phyloP scores from a whole-genome alignment of 2,329 filamentous ascomycete species.

The Gremmenia infestans region DNA sequence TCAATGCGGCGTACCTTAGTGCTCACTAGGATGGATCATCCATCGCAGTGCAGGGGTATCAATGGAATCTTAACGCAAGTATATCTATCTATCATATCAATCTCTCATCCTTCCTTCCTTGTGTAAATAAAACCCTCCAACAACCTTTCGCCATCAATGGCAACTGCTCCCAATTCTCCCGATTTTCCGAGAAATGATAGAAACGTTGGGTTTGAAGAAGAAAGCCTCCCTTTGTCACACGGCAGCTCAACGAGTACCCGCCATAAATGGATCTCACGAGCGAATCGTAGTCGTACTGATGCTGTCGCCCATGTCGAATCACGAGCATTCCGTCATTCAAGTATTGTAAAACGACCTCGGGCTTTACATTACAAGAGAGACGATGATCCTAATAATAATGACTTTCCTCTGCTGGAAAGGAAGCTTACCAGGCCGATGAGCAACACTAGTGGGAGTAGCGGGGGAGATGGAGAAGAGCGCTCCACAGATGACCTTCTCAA shows the following conservation, averaged over 20 bases:
- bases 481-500: constrained; percentile 7
- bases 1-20: too few relatives aligned
- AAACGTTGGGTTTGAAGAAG: neutral
- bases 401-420: neutral
- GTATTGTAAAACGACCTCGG: constrained; percentile 2
- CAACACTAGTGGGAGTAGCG: neutral
- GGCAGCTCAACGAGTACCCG: neutral
- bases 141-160: neutral
- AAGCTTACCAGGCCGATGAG: neutral
- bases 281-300: neutral
- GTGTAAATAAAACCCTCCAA: neutral
- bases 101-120: too few relatives aligned
- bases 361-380: constrained; percentile 1
- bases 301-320: neutral
- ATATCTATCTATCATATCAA: too few relatives aligned
- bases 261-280: neutral
- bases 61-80: too few relatives aligned
- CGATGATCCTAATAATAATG: neutral
- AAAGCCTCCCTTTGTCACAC: neutral
- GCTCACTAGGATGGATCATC: too few relatives aligned
- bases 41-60: too few relatives aligned
- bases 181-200: neutral
- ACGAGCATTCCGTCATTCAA: neutral
- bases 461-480: neutral
- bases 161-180: neutral